Conservation (phyloP, 139 green algal genomes). For the Chlamydomonas applanata region DNA sequence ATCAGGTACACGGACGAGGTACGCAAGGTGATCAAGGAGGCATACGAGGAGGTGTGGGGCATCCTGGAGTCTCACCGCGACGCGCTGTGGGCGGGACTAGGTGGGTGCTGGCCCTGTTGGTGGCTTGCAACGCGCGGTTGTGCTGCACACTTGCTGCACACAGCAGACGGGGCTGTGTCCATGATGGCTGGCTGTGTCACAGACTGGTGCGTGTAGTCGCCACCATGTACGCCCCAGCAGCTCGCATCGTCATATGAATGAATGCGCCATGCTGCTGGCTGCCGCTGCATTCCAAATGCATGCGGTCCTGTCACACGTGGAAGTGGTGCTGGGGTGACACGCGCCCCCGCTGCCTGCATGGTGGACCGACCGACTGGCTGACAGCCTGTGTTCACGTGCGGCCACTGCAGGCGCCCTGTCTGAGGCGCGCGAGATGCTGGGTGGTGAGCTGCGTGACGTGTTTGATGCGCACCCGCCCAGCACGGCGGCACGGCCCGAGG, state of each 20-base stretch:
- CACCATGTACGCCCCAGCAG: too few relatives aligned
- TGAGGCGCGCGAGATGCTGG: slow-evolving; percentile 37
- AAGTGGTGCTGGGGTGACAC: too few relatives aligned
- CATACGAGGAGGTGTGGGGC: slow-evolving; percentile 47
- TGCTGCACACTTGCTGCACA: too few relatives aligned
- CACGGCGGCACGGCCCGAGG: neutral
- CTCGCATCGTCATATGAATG: too few relatives aligned
- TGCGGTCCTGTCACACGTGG: too few relatives aligned
- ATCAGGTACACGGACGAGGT: slow-evolving; percentile 57
- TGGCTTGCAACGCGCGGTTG: too few relatives aligned
- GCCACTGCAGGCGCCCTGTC: slow-evolving; percentile 20
- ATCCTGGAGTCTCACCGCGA: slow-evolving; percentile 32
- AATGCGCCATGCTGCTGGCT: too few relatives aligned
- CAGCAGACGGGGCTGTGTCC: neutral
- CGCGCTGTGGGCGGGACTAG: slow-evolving; percentile 28
- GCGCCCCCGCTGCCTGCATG: too few relatives aligned
- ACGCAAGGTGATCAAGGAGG: slow-evolving; percentile 40
- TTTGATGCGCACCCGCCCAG: slow-evolving; percentile 40
- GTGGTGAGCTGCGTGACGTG: slow-evolving; percentile 46
- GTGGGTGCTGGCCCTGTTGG: slow-evolving; percentile 8
- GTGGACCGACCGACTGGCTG: too few relatives aligned
- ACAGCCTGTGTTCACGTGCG: too few relatives aligned
- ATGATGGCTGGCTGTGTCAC: neutral
- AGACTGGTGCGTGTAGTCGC: too few relatives aligned
- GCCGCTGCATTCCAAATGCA: too few relatives aligned